Conservation (phyloP, 495 filamentous ascomycete species). For the Penicillium mononematosum region DNA sequence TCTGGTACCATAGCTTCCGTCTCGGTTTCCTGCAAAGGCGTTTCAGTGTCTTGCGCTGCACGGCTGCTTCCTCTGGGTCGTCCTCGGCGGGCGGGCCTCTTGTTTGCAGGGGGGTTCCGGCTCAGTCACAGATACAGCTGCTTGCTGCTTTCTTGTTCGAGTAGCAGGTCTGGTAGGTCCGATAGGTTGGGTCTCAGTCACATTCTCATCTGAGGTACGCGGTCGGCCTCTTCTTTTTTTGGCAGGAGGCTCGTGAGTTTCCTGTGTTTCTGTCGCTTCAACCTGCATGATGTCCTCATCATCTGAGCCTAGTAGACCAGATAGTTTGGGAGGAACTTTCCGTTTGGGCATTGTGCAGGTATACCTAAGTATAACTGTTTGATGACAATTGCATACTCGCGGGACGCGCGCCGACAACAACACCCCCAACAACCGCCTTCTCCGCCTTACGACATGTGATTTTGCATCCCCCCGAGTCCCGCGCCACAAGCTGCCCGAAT, state of each 20-base stretch:
- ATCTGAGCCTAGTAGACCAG: constrained; percentile 65
- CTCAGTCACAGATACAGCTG: constrained; percentile 28
- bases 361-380: not conserved
- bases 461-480: constrained; percentile 33
- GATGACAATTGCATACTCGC: constrained; percentile 7
- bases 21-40: constrained; percentile 8
- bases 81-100: constrained; percentile 34
- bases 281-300: constrained; percentile 57
- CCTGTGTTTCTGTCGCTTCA: constrained; percentile 20
- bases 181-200: constrained; percentile 24
- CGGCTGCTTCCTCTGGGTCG: constrained; percentile 42
- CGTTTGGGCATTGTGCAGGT: constrained; percentile 51
- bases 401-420: constrained; percentile 21
- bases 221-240: constrained; percentile 46
- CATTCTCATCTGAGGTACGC: constrained; percentile 30
- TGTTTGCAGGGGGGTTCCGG: constrained; percentile 37
- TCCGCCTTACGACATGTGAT: constrained; percentile 26
- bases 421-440: constrained; percentile 16
- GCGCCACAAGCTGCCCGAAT: constrained; percentile 38
- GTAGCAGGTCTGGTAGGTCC: constrained; percentile 19
- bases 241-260: constrained; percentile 35
- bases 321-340: constrained; percentile 53
- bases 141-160: constrained; percentile 19
- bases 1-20: constrained; percentile 9
- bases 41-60: constrained; percentile 28